These are phyloP conservation scores for Lentinula guzmanii DNA, from an alignment of 768 basidiomycete species.

Conservation along the genomic window DNA sequence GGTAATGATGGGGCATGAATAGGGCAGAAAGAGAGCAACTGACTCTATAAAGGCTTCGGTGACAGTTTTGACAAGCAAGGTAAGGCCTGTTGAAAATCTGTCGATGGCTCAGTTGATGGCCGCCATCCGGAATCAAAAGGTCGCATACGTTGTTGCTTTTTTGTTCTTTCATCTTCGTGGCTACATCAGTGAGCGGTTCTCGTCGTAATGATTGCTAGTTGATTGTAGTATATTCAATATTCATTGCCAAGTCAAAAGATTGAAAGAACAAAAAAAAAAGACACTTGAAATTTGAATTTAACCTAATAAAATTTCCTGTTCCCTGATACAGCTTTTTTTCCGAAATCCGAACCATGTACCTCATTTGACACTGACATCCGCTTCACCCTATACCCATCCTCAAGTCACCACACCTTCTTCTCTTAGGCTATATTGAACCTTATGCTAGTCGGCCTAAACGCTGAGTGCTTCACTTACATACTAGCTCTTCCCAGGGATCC, in stretches of 20 bases:
- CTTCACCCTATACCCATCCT: neutral
- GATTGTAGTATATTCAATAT: too few relatives aligned
- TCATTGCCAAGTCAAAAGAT: neutral
- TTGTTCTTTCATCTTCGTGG: neutral
- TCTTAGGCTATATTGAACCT: neutral
- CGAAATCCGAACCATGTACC: neutral
- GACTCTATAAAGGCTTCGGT: constrained; percentile 2
- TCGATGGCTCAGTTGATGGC: neutral
- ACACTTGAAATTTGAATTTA: neutral
- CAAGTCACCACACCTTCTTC: neutral
- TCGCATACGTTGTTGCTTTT: neutral
- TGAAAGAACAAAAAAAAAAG: neutral
- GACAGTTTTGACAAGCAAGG: neutral
- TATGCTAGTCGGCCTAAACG: neutral
- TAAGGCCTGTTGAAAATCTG: neutral
- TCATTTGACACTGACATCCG: neutral
- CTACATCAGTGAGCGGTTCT: neutral
- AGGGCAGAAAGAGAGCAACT: neutral
- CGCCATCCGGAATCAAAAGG: neutral
- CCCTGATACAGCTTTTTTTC: neutral
- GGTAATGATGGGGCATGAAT: neutral
- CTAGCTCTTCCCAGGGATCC: neutral
- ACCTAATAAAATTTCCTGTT: neutral
- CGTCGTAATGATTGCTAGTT: neutral
- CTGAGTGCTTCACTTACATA: neutral